phyloP scores from a whole-genome alignment of 2,329 filamentous ascomycete genomes.

The Biscogniauxia marginata region DNA sequence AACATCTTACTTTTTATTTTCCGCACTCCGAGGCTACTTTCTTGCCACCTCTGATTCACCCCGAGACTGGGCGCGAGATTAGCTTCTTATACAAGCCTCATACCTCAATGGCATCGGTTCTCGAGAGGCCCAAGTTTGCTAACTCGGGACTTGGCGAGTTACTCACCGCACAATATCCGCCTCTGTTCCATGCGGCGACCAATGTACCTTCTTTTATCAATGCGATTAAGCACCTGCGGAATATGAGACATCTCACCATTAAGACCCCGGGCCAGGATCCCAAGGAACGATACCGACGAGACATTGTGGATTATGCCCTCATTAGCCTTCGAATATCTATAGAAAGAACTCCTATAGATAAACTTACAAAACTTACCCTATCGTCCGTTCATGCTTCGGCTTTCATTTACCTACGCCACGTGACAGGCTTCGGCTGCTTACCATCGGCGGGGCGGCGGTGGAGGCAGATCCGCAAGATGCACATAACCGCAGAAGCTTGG shows the following conservation, averaged over 20 bases:
- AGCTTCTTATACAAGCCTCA: constrained; percentile 81
- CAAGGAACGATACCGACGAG: constrained; percentile 68
- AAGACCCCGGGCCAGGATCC: constrained; percentile 72
- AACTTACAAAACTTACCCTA: constrained; percentile 69
- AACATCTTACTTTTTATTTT: constrained; percentile 74
- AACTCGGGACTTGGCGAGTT: constrained; percentile 77
- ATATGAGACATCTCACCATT: constrained; percentile 72
- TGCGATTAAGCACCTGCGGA: constrained; percentile 66
- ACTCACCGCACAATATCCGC: constrained; percentile 82
- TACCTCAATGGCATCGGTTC: constrained; percentile 59
- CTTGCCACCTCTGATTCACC: constrained; percentile 80
- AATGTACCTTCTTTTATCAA: constrained; percentile 83
- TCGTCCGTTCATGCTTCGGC: constrained; percentile 72
- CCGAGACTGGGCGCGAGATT: constrained; percentile 72
- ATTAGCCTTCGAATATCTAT: constrained; percentile 83
- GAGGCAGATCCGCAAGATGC: constrained; percentile 73
- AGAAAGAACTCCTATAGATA: constrained; percentile 67
- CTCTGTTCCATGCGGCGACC: constrained; percentile 84
- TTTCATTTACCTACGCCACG: constrained; percentile 74
- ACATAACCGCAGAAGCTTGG: constrained; percentile 71
- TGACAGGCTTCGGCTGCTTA: constrained; percentile 70
- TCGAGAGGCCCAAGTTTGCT: constrained; percentile 73
- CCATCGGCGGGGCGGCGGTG: constrained; percentile 72
- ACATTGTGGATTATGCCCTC: constrained; percentile 83
- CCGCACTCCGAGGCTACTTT: constrained; percentile 77